Evolutionary conservation across 2,329 filamentous ascomycete species (phyloP).

Genomic region (Aspergillus transmontanensis): DNA sequence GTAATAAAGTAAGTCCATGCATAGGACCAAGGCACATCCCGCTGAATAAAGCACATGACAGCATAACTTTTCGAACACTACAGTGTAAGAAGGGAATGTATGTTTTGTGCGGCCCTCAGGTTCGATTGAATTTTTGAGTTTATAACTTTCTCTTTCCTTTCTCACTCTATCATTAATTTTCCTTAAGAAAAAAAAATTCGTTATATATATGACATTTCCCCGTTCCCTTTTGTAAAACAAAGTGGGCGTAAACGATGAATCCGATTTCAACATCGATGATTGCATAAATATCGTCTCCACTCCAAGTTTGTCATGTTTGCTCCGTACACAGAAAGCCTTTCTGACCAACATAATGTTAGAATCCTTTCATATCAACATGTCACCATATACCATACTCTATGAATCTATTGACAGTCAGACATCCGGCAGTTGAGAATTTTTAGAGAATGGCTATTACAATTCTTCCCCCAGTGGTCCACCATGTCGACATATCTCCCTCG

Average conservation of each 20-base stretch:
- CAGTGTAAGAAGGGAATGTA: neutral
- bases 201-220: too few species aligned
- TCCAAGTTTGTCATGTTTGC: slow-evolving; percentile 26
- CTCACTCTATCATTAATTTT: too few species aligned
- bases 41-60: neutral
- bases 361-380: neutral
- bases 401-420: neutral
- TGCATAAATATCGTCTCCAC: neutral
- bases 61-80: neutral
- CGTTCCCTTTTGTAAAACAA: too few species aligned
- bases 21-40: neutral
- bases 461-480: slow-evolving; percentile 51
- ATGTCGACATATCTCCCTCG: slow-evolving; percentile 32
- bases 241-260: neutral
- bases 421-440: neutral
- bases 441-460: slow-evolving; percentile 61
- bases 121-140: neutral
- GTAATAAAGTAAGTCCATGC: neutral
- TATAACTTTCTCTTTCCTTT: neutral
- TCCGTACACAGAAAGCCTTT: slow-evolving; percentile 18
- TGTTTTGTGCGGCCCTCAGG: neutral
- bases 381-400: neutral
- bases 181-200: too few species aligned
- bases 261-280: neutral
- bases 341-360: neutral